phyloP scores from a whole-genome alignment of 2,329 filamentous ascomycete species.

The Colletotrichum ledebouriae region DNA sequence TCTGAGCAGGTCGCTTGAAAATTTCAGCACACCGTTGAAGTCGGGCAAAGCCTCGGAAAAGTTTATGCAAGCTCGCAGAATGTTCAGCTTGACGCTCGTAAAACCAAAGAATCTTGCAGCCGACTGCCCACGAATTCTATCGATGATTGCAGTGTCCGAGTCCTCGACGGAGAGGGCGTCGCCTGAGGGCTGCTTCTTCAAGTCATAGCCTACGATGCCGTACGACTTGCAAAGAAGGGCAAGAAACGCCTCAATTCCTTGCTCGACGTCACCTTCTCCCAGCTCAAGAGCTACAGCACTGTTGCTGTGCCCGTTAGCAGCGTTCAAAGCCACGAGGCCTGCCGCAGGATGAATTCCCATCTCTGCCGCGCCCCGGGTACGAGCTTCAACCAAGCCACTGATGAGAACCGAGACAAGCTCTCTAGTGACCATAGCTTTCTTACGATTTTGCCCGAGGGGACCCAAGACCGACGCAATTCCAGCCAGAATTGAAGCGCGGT shows the following conservation, averaged over 20 bases:
- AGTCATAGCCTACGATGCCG: constrained; percentile 69
- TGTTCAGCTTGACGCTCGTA: constrained; percentile 83
- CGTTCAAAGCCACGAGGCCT: constrained; percentile 80
- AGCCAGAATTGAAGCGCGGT: constrained; percentile 83
- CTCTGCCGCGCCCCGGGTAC: constrained; percentile 94
- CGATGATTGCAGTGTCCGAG: constrained; percentile 65
- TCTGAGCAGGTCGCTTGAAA: constrained; percentile 86
- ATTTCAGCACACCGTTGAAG: constrained; percentile 88
- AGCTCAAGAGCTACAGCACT: constrained; percentile 71
- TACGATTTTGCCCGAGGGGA: constrained; percentile 82
- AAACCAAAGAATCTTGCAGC: constrained; percentile 80
- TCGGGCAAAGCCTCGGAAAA: constrained; percentile 95
- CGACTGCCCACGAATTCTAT: constrained; percentile 72
- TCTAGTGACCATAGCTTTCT: constrained; percentile 90
- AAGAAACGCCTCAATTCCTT: constrained; percentile 74
- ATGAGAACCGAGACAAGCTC: constrained; percentile 88
- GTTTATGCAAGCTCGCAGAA: constrained; percentile 90
- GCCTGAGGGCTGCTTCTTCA: constrained; percentile 47
- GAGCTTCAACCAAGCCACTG: constrained; percentile 87
- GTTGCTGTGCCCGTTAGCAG: constrained; percentile 62
- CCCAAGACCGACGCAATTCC: constrained; percentile 91
- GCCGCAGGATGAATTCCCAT: constrained; percentile 95
- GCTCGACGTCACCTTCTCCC: constrained; percentile 74
- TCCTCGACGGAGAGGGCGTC: constrained; percentile 53
- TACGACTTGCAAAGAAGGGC: constrained; percentile 73